These are phyloP conservation scores for Chalciporus chontae DNA, from an alignment of 768 basidiomycete species.

Conservation along the genomic window DNA sequence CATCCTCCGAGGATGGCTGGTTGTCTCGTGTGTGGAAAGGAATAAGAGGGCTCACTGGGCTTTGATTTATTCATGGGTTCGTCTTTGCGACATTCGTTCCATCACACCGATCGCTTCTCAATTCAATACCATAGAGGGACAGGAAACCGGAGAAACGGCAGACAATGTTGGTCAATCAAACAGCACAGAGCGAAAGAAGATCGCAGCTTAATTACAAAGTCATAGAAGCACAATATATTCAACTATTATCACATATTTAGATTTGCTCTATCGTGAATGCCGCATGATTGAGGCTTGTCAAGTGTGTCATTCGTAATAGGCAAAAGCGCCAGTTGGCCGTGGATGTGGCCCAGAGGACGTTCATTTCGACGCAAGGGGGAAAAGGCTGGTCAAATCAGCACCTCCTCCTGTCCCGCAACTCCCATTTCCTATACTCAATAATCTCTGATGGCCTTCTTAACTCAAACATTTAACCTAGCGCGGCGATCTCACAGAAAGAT, in stretches of 20 bases:
- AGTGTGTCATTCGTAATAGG: neutral
- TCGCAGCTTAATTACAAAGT: conserved; percentile 38
- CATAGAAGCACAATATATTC: conserved; percentile 27
- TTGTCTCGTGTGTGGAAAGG: conserved; percentile 65
- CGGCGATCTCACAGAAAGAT: conserved; percentile 31
- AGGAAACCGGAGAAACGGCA: conserved; percentile 18
- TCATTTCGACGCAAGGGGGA: neutral
- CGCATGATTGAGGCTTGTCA: conserved; percentile 12
- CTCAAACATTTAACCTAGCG: conserved; percentile 21
- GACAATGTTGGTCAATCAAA: conserved; percentile 33
- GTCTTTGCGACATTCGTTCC: conserved; percentile 30
- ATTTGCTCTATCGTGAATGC: conserved; percentile 15
- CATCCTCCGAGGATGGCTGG: conserved; percentile 59
- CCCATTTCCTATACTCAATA: neutral
- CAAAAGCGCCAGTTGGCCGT: conserved; percentile 13
- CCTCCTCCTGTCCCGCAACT: neutral
- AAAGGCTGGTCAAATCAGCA: neutral
- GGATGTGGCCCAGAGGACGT: conserved; percentile 4
- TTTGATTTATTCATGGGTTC: conserved; percentile 59
- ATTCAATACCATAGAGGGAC: conserved; percentile 28
- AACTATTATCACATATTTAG: conserved; percentile 18
- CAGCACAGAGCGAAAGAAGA: conserved; percentile 45
- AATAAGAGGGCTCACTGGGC: conserved; percentile 65
- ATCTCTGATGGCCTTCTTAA: conserved; percentile 3
- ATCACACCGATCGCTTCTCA: conserved; percentile 25